A percentile compares a stretch with the other conserved stretches of the same genome.
Evolutionary conservation across 768 basidiomycete genomes (phyloP).

Genomic region (Leucosporidium scottii): DNA sequence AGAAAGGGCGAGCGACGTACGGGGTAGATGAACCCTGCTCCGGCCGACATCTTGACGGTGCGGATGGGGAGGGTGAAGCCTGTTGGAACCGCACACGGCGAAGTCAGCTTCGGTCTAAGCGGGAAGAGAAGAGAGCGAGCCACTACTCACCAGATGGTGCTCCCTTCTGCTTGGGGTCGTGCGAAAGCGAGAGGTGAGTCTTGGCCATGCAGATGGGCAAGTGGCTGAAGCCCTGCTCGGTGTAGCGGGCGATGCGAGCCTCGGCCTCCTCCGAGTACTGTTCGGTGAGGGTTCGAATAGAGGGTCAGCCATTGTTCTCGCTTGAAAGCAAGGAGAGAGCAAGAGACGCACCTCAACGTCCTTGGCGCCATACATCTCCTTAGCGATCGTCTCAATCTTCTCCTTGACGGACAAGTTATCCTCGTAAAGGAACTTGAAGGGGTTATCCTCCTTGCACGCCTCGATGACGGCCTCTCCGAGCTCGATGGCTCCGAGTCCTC

Average conservation of each 20-base stretch:
- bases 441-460: slow-evolving; percentile 57
- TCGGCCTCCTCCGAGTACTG: slow-evolving; percentile 72
- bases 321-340: no score
- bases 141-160: slow-evolving; percentile 61
- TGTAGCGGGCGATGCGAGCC: slow-evolving; percentile 83
- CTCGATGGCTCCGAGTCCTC: slow-evolving; percentile 78
- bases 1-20: slow-evolving; percentile 42
- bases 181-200: slow-evolving; percentile 96
- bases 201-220: slow-evolving; percentile 49
- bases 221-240: slow-evolving; percentile 72
- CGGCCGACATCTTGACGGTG: slow-evolving; percentile 77
- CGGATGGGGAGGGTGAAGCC: slow-evolving; percentile 92
- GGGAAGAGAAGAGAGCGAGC: slow-evolving; percentile 5
- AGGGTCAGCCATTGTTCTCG: slow-evolving; percentile 23
- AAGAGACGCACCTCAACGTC: slow-evolving; percentile 49
- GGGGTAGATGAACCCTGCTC: slow-evolving; percentile 93
- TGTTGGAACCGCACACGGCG: slow-evolving; percentile 31
- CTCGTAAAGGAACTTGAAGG: slow-evolving; percentile 84
- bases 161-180: slow-evolving; percentile 82
- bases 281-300: no score
- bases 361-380: slow-evolving; percentile 69
- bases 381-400: slow-evolving; percentile 72
- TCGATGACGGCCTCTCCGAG: slow-evolving; percentile 88
- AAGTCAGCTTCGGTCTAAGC: background rate
- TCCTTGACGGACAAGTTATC: slow-evolving; percentile 64